These are phyloP conservation scores for Euphrasia arctica DNA, from an alignment of 305 asterid genomes.

Conservation along the genomic window DNA sequence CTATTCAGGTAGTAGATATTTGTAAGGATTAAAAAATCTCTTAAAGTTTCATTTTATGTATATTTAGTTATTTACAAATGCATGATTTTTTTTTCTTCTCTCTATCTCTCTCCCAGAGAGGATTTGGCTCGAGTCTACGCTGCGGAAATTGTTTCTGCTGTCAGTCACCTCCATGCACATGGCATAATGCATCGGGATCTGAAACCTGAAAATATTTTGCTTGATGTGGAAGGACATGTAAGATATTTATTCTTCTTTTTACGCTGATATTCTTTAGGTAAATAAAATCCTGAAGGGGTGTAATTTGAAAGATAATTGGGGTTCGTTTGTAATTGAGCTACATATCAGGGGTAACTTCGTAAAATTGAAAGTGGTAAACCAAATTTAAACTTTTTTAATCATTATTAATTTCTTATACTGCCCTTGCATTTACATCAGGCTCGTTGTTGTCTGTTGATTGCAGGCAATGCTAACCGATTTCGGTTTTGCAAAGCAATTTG, in stretches of 20 bases:
- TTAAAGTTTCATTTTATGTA: conserved; percentile 4
- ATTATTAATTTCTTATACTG: conserved; percentile 1
- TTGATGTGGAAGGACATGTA: conserved; percentile 92
- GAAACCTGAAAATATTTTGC: conserved; percentile 86
- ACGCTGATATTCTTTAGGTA: neutral
- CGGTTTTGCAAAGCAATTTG: conserved; percentile 82
- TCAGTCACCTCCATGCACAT: conserved; percentile 73
- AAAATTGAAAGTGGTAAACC: neutral
- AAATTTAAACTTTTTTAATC: neutral
- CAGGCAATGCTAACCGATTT: conserved; percentile 87
- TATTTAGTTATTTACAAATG: neutral
- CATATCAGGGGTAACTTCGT: neutral
- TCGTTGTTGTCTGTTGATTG: neutral
- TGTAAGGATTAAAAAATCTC: neutral
- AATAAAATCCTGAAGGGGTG: neutral
- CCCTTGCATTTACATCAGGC: conserved; percentile 3
- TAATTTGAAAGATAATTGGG: neutral
- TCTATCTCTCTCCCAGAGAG: conserved; percentile 49
- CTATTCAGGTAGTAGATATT: conserved; percentile 57
- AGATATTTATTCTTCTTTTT: conserved; percentile 15
- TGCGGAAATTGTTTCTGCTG: conserved; percentile 90
- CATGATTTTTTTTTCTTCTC: neutral
- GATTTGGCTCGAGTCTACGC: conserved; percentile 72
- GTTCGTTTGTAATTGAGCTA: neutral
- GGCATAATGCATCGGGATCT: conserved; percentile 96